Evolutionary conservation across 805 yeast genomes (phyloP).

Genomic region (Monosporozyma aquatica): DNA sequence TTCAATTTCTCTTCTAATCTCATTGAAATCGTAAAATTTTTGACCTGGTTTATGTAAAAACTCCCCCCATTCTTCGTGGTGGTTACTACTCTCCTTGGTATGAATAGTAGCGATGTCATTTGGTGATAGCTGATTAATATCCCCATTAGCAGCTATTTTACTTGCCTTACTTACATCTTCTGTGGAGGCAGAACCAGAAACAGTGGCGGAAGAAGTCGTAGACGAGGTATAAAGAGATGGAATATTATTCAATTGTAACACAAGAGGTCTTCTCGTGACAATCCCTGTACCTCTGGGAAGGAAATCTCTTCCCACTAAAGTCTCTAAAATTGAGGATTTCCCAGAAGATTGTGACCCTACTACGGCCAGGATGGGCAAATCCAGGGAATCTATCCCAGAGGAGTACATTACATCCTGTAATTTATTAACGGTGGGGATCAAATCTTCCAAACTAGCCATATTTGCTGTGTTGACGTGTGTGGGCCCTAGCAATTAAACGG

Average conservation of each 20-base stretch:
- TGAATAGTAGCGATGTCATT: constrained; percentile 3
- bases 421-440: constrained; percentile 78
- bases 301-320: constrained; percentile 91
- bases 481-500: no score
- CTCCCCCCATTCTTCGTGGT: constrained; percentile 86
- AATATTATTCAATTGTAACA: constrained; percentile 72
- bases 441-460: constrained; percentile 33
- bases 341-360: constrained; percentile 98
- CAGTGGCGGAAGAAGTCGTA: constrained; percentile 7
- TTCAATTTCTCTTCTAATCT: constrained; percentile 83
- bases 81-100: background rate
- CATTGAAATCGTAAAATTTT: constrained; percentile 78
- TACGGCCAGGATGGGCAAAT: constrained; percentile 88
- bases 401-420: constrained; percentile 96
- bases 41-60: constrained; percentile 86
- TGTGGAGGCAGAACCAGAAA: constrained; percentile 14
- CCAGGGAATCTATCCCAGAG: constrained; percentile 84
- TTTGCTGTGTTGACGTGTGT: no score
- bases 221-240: background rate
- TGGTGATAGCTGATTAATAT: constrained; percentile 3
- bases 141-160: constrained; percentile 3
- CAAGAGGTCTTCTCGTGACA: constrained; percentile 89
- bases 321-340: constrained; percentile 87
- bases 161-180: constrained; percentile 22
- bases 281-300: constrained; percentile 96